These are phyloP conservation scores for Rhytidiadelphus loreus DNA, from an alignment of 225 moss, liverwort and hornwort species.

Conservation along the genomic window DNA sequence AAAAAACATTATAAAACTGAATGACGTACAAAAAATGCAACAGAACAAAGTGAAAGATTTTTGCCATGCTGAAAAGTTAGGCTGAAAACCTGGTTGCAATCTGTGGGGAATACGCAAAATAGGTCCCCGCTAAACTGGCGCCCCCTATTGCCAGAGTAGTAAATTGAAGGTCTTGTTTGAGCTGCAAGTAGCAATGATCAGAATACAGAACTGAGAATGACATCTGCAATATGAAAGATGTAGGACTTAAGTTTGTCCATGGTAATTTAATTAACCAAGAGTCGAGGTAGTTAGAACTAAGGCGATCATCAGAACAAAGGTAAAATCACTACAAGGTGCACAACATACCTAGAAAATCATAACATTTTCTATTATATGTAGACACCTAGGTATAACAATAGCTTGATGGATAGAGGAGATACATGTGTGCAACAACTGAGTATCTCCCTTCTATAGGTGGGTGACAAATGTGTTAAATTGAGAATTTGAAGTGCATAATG, in stretches of 20 bases:
- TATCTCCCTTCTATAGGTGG: background rate
- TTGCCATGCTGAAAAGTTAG: background rate
- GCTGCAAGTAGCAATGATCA: slow-evolving; percentile 25
- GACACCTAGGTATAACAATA: background rate
- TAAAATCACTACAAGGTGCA: background rate
- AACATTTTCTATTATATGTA: background rate
- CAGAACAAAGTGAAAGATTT: background rate
- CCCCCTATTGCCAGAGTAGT: slow-evolving; percentile 63
- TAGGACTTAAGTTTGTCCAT: background rate
- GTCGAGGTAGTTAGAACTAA: background rate
- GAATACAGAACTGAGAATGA: background rate
- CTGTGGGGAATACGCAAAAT: slow-evolving; percentile 60
- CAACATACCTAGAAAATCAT: background rate
- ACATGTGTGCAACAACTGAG: background rate
- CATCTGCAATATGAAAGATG: background rate
- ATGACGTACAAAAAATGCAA: background rate
- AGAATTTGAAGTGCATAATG: background rate
- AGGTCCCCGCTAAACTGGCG: slow-evolving; percentile 37
- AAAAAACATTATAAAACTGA: background rate
- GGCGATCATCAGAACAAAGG: background rate
- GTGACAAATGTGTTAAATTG: background rate
- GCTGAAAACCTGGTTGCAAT: slow-evolving; percentile 58
- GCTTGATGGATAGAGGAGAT: background rate
- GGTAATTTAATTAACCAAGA: background rate
- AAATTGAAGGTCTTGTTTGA: slow-evolving; percentile 63